These are phyloP conservation scores for Cladosporium sp. DNA, from an alignment of 2,329 filamentous ascomycete species.

Conservation along the genomic window DNA sequence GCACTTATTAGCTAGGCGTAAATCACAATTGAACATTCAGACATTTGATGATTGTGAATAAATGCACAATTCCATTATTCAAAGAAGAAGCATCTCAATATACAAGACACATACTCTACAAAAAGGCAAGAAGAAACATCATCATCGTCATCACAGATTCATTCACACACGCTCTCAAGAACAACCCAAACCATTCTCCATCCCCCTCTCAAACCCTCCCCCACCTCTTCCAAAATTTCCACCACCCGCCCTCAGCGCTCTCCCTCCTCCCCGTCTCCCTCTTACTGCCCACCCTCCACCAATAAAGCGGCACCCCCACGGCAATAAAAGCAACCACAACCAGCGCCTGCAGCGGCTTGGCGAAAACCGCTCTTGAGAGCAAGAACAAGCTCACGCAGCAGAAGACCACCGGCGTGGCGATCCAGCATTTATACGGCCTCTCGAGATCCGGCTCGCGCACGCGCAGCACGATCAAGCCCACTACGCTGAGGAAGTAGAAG, in stretches of 20 bases:
- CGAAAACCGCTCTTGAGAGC: conserved; percentile 82
- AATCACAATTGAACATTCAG: no score
- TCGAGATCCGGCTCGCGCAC: conserved; percentile 85
- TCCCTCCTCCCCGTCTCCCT: conserved; percentile 27
- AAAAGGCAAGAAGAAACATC: no score
- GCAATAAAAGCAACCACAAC: conserved; percentile 82
- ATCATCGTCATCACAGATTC: background rate
- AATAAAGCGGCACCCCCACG: conserved; percentile 82
- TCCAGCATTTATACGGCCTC: conserved; percentile 92
- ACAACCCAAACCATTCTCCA: no score
- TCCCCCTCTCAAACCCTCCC: conserved; percentile 21
- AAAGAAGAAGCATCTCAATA: no score
- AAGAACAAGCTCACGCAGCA: conserved; percentile 96
- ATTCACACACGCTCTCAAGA: no score
- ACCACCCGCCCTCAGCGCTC: conserved; percentile 21
- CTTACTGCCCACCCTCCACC: conserved; percentile 71
- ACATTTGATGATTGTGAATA: no score
- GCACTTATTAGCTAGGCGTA: no score
- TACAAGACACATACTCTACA: background rate
- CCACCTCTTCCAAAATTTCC: conserved; percentile 45
- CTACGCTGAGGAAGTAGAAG: conserved; percentile 94
- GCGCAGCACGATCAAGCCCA: conserved; percentile 85
- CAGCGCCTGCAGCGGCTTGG: conserved; percentile 84
- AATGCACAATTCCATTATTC: no score
- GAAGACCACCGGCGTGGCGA: conserved; percentile 94